Base-by-base conservation (phyloP, 2,329 filamentous ascomycete genomes). In the Calonectria leucothoes region DNA sequence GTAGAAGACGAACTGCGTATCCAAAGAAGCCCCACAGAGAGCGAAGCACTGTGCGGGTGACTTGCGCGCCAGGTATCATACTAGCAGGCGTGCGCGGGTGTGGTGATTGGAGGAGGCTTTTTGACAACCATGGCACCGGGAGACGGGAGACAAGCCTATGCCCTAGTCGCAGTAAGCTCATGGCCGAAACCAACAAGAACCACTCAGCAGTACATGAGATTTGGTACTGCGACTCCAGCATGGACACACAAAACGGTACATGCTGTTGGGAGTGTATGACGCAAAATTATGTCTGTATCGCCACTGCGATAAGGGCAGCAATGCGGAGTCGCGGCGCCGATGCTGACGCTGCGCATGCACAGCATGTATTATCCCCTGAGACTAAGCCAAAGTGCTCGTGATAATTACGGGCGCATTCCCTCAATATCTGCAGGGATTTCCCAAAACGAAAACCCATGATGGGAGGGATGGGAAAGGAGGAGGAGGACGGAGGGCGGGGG, bases 381-480 rank as follows among this genome's bases (percentile, higher is more conserved):
- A 66, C 51, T 27, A 48, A 49, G 48, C n/a, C 27, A 39, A 61
- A 14, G 33, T 59, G 65, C 67, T 72, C 37, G 64, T 45, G 61
- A 48, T 33, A 48, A 45, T 17, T 10, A 64, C 59, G 39, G 37
- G 59, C 39, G 59, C 59, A 48, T 4, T 48, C 39, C 35, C 51
- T 17, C 33, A 29, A 20, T 57, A 59, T 69, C 57, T 69, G 66
- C 66, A 69, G 55, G 64, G 65, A 49, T 66, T 72, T 72, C 70
- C 70, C 23, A 64, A 69, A 69, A 69, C 17, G 66, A 55, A 69
- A 33, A 31, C 23, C 33, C 20, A 27, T 39, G 31, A 23, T 57
- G 52, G 20, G 33, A 57, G 45, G 17, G 27, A 63, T 35, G 51
- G 31, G 31, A 42, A 31, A 63, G 25, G 70, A 48, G 37, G 15